Percentiles rank a stretch among this genome's conserved stretches.
phyloP scores from a whole-genome alignment of 345 rosid genomes.

The Physaria fendleri region DNA sequence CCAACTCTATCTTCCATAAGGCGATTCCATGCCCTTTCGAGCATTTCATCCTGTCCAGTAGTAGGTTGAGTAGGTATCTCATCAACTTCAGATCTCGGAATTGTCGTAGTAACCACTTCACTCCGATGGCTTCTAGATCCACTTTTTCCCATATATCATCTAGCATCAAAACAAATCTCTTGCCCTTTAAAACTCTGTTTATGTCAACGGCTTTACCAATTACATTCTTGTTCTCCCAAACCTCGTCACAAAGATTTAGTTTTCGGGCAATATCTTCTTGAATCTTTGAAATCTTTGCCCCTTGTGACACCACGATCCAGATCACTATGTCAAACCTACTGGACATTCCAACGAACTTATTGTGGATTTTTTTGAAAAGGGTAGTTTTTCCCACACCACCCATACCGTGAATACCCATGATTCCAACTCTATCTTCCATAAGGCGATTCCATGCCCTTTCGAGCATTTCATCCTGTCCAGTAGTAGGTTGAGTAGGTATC shows the following conservation, averaged over 20 bases:
- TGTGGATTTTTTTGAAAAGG: not conserved
- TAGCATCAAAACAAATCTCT: not conserved
- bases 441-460: not conserved
- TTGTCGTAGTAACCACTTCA: too few species aligned
- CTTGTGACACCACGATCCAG: not conserved
- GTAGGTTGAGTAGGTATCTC: too few species aligned
- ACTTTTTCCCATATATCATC: conserved; percentile 9
- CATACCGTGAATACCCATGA: not conserved
- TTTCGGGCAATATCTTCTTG: not conserved
- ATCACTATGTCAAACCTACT: not conserved
- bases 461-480: not conserved
- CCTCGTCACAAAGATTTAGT: not conserved
- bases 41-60: too few species aligned
- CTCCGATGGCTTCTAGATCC: not conserved
- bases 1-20: too few species aligned
- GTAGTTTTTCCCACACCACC: not conserved
- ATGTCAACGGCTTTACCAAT: not conserved
- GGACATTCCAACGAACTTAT: not conserved
- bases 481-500: not conserved
- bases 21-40: too few species aligned
- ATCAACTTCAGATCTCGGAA: too few species aligned
- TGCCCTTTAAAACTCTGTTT: not conserved
- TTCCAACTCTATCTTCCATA: not conserved
- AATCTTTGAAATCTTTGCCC: not conserved
- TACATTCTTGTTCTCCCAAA: not conserved